Conservation (phyloP, 805 yeast species). For the Kuraishia capsulata region DNA sequence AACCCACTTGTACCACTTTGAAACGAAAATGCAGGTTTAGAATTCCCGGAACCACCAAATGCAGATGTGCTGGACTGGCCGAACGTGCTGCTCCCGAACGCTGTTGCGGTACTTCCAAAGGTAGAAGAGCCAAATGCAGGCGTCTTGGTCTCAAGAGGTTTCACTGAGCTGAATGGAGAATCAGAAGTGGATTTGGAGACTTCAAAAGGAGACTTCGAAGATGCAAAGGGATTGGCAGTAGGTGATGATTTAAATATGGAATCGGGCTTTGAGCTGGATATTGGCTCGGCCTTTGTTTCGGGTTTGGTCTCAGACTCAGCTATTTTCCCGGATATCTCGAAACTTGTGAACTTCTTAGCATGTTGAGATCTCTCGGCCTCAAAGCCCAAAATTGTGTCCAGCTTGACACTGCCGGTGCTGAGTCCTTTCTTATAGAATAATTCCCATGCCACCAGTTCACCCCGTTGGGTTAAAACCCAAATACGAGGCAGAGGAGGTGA, state of each 20-base stretch:
- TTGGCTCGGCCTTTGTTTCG: neutral
- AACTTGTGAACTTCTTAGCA: neutral
- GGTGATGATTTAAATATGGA: neutral
- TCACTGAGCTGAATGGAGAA: no score
- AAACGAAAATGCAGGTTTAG: no score
- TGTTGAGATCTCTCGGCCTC: neutral
- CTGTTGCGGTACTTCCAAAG: neutral
- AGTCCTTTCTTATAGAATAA: constrained; percentile 48
- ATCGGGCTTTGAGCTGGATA: neutral
- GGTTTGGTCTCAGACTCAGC: neutral
- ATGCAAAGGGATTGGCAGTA: neutral
- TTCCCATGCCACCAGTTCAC: constrained; percentile 56
- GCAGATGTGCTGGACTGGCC: no score
- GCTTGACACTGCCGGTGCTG: constrained; percentile 9
- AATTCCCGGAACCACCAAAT: no score
- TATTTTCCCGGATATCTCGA: neutral
- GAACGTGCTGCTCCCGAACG: no score
- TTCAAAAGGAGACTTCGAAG: no score
- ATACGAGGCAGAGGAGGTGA: constrained; percentile 58
- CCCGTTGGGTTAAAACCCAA: constrained; percentile 54
- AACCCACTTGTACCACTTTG: no score
- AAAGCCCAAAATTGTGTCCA: neutral
- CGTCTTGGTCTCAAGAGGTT: neutral
- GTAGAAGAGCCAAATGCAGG: constrained; percentile 1
- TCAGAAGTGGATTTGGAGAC: neutral